Conservation (phyloP, 2,329 filamentous ascomycete species). For the Dactylonectria estremocensis region DNA sequence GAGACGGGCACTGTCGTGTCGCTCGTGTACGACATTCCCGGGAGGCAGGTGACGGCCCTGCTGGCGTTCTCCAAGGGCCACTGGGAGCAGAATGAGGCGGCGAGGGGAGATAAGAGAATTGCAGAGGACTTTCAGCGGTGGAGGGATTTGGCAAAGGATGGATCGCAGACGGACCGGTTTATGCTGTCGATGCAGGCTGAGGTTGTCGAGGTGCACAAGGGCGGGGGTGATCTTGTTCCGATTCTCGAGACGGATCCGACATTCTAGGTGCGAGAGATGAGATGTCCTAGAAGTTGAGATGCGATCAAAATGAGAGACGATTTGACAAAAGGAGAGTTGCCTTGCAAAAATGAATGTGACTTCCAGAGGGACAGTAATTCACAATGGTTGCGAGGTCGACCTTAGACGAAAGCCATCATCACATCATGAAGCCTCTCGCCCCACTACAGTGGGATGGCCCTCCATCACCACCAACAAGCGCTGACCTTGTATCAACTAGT, state of each 20-base stretch:
- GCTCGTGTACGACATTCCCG: constrained; percentile 68
- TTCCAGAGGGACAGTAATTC: too few species aligned
- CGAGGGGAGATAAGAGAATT: constrained; percentile 70
- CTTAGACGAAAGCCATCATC: too few species aligned
- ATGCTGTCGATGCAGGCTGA: constrained; percentile 69
- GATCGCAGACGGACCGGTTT: constrained; percentile 64
- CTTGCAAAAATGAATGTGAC: too few species aligned
- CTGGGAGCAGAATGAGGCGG: constrained; percentile 65
- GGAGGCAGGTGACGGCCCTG: constrained; percentile 64
- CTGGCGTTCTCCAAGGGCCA: constrained; percentile 69
- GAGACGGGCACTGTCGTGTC: constrained; percentile 72
- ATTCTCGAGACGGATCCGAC: constrained; percentile 48
- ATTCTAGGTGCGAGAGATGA: background rate
- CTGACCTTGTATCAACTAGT: too few species aligned
- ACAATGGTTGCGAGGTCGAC: too few species aligned
- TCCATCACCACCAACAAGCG: too few species aligned
- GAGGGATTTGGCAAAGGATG: constrained; percentile 64
- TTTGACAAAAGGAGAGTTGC: too few species aligned
- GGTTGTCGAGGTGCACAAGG: constrained; percentile 64
- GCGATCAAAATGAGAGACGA: too few species aligned
- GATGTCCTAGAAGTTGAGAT: background rate
- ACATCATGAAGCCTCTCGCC: too few species aligned
- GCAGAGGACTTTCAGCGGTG: constrained; percentile 65
- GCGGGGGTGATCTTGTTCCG: constrained; percentile 62
- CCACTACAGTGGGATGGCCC: too few species aligned